phyloP scores from a whole-genome alignment of 345 rosid genomes.

The Hypericum perforatum region DNA sequence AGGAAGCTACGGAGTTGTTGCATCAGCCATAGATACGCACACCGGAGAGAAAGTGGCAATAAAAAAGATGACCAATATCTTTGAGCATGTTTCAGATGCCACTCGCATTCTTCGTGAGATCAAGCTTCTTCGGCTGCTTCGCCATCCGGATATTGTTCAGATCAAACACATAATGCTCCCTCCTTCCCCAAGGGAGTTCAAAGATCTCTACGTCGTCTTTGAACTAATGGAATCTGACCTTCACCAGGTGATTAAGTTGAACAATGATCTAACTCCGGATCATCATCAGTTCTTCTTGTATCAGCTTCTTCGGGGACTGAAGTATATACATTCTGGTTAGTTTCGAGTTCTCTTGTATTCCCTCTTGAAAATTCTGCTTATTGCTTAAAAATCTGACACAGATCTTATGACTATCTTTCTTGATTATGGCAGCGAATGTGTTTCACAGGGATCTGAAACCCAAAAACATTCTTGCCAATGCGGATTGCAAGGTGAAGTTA shows the following conservation, averaged over 20 bases:
- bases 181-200: slow-evolving; percentile 83
- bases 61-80: slow-evolving; percentile 84
- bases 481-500: slow-evolving; percentile 93
- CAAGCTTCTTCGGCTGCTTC: slow-evolving; percentile 81
- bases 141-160: slow-evolving; percentile 80
- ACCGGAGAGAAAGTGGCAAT: slow-evolving; percentile 93
- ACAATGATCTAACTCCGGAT: slow-evolving; percentile 79
- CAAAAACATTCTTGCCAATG: slow-evolving; percentile 87
- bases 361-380: slow-evolving; percentile 1
- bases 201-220: slow-evolving; percentile 87
- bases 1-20: slow-evolving; percentile 98
- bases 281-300: slow-evolving; percentile 97
- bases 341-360: slow-evolving; percentile 10
- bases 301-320: slow-evolving; percentile 94
- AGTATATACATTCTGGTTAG: slow-evolving; percentile 83
- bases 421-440: slow-evolving; percentile 55
- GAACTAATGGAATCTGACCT: slow-evolving; percentile 99
- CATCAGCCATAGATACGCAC: slow-evolving; percentile 84
- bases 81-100: slow-evolving; percentile 92
- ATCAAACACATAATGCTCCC: slow-evolving; percentile 97
- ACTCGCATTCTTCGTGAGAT: slow-evolving; percentile 89
- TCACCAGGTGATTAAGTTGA: slow-evolving; percentile 77
- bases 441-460: slow-evolving; percentile 98
- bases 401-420: not conserved
- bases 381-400: slow-evolving; percentile 7